Evolutionary conservation across 2,329 filamentous ascomycete genomes (phyloP).

Genomic region (Triangularia setosa): DNA sequence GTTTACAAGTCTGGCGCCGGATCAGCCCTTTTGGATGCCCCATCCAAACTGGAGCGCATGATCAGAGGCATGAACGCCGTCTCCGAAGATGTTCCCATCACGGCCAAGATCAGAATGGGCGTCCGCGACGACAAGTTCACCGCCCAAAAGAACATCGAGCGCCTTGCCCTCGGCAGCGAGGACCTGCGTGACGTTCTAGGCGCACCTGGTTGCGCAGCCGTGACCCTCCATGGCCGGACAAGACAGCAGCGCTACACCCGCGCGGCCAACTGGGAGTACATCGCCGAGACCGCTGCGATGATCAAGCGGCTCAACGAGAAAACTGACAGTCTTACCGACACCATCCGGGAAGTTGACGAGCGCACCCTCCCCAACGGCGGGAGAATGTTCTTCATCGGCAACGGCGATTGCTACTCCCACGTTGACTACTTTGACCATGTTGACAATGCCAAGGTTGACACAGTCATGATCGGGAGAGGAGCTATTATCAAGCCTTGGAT

Average conservation of each 20-base stretch:
- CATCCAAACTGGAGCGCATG: constrained; percentile 87
- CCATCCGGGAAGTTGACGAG: constrained; percentile 69
- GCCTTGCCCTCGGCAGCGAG: constrained; percentile 73
- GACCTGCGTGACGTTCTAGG: constrained; percentile 69
- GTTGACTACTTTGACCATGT: constrained; percentile 79
- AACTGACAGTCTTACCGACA: constrained; percentile 66
- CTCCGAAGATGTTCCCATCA: constrained; percentile 85
- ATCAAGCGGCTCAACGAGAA: constrained; percentile 75
- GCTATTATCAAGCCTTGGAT: constrained; percentile 97
- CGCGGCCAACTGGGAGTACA: constrained; percentile 92
- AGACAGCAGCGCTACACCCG: constrained; percentile 92
- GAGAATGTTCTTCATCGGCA: constrained; percentile 87
- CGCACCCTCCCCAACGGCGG: constrained; percentile 67
- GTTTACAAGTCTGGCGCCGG: constrained; percentile 85
- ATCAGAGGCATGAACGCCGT: constrained; percentile 94
- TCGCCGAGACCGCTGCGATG: constrained; percentile 80
- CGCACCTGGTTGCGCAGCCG: constrained; percentile 83
- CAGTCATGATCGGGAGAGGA: constrained; percentile 95
- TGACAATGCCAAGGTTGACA: constrained; percentile 74
- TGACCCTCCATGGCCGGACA: constrained; percentile 90
- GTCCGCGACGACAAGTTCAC: constrained; percentile 76
- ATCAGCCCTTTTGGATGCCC: constrained; percentile 85
- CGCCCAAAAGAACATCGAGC: constrained; percentile 75
- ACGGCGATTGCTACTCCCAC: constrained; percentile 95
- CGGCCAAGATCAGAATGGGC: constrained; percentile 90